Base-by-base conservation (phyloP, 306 rosid genomes). In the Rosa multiflora region DNA sequence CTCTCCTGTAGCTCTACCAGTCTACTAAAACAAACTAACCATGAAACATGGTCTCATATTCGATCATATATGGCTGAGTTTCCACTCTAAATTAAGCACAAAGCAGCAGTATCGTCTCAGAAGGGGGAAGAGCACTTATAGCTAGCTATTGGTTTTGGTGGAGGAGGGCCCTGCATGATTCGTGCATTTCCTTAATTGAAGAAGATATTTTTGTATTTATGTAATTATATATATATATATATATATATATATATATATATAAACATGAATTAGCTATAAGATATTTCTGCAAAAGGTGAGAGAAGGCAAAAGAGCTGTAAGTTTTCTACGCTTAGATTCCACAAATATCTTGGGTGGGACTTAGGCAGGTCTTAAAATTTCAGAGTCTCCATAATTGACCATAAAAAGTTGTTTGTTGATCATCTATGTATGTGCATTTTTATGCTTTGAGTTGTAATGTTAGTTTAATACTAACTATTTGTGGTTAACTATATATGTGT, bases 91-190 rank as follows among this genome's bases (percentile, higher is more conserved):
- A 59, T 59, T 10, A 23, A 59, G 37, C 66, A 23, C 64, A 23
- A 59, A 56, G 67, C 67, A 23, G 67, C 35, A 21, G 10, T 58
- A 26, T 61, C 39, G 8, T 56, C 63, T 55, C 62, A 6, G 26
- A 55, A 20, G 32, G 63, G 29, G 13, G 13, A 56, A 56, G 63
- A 56, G 32, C 63, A 56, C 71, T 32, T 35, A 5, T 14, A 35
- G n/a, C 43, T 63, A 11, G 18, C 6, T 29, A 67, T 6, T 39
- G 71, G 14, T 67, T 39, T 37, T 67, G 71, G 26, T 37, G 26
- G 70, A 66, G 46, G 70, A 67, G 71, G 71, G 48, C 71, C 71
- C 71, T 67, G 71, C 23, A 67, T 67, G 71, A 35, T 67, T 67
- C 48, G 17, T 2, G 46, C 46, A 37, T 39, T 20, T 13, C 10